A percentile compares a stretch with the other conserved stretches of the same genome.
phyloP scores from a whole-genome alignment of 352 stramenopile genomes.

The Phytophthora hibernalis region DNA sequence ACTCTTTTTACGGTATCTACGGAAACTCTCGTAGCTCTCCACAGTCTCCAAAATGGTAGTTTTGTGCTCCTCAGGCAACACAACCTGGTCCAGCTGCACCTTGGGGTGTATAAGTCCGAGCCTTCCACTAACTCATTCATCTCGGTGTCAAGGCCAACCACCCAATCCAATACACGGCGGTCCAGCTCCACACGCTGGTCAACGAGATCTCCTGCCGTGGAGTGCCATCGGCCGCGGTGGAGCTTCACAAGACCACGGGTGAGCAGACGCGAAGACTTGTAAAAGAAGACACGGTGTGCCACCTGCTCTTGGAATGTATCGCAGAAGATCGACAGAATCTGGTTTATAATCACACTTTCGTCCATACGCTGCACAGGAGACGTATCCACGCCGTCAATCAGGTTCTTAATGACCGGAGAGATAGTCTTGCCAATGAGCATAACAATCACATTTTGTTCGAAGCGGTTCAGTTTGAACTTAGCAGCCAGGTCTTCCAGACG shows the following conservation, averaged over 20 bases:
- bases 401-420: constrained; percentile 89
- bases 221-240: constrained; percentile 84
- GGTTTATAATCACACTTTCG: constrained; percentile 91
- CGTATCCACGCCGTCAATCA: constrained; percentile 86
- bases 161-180: constrained; percentile 86
- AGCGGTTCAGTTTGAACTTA: constrained; percentile 88
- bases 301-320: constrained; percentile 91
- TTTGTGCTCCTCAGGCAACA: constrained; percentile 88
- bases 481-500: constrained; percentile 76
- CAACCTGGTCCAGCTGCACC: constrained; percentile 83
- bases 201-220: constrained; percentile 82
- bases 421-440: constrained; percentile 93
- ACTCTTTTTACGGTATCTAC: constrained; percentile 81
- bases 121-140: constrained; percentile 92
- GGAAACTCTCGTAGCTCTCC: constrained; percentile 85
- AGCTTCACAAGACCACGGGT: constrained; percentile 83
- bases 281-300: constrained; percentile 87
- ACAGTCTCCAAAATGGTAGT: constrained; percentile 81
- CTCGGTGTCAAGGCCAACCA: constrained; percentile 88
- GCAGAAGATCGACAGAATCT: constrained; percentile 89
- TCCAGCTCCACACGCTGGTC: constrained; percentile 89
- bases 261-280: constrained; percentile 87
- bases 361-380: constrained; percentile 90
- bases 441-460: constrained; percentile 91
- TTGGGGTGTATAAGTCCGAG: constrained; percentile 87